phyloP scores from a whole-genome alignment of 2,329 filamentous ascomycete species.

The Magnaporthales sp. region DNA sequence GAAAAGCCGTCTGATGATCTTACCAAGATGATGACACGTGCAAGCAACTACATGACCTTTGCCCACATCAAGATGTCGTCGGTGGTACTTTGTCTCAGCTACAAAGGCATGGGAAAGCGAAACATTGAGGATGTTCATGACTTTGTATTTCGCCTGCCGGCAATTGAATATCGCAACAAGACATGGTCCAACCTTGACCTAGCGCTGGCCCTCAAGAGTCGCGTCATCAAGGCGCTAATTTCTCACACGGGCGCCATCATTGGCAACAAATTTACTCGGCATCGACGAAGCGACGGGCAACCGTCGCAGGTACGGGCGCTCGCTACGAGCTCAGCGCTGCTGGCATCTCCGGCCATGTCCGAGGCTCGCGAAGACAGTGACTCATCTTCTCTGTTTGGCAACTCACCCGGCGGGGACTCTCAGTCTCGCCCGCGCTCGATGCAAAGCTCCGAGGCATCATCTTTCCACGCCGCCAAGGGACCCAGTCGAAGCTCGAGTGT shows the following conservation, averaged over 20 bases:
- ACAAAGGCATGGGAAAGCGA: conserved; percentile 91
- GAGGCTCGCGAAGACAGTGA: conserved; percentile 42
- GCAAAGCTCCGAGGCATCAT: conserved; percentile 38
- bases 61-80: conserved; percentile 92
- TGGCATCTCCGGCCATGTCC: conserved; percentile 30
- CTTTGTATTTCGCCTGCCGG: conserved; percentile 91
- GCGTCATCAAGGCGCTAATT: conserved; percentile 87
- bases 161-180: conserved; percentile 95
- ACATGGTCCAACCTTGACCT: conserved; percentile 98
- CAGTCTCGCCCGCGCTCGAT: conserved; percentile 48
- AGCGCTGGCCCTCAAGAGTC: conserved; percentile 85
- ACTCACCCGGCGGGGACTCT: conserved; percentile 48
- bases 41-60: conserved; percentile 96
- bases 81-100: conserved; percentile 89
- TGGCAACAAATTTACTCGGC: conserved; percentile 90
- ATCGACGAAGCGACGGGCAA: conserved; percentile 73
- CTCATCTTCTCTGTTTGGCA: conserved; percentile 44
- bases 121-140: conserved; percentile 97
- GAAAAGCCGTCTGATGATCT: conserved; percentile 75
- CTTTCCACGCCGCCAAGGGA: conserved; percentile 33
- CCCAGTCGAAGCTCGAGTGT: conserved; percentile 45
- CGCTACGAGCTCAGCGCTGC: conserved; percentile 66
- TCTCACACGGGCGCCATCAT: conserved; percentile 94
- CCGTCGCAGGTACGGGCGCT: conserved; percentile 73
- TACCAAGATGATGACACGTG: conserved; percentile 91